Evolutionary conservation across 1,139 yeast genomes (phyloP).

Genomic region (Yamadazyma jaroonii): DNA sequence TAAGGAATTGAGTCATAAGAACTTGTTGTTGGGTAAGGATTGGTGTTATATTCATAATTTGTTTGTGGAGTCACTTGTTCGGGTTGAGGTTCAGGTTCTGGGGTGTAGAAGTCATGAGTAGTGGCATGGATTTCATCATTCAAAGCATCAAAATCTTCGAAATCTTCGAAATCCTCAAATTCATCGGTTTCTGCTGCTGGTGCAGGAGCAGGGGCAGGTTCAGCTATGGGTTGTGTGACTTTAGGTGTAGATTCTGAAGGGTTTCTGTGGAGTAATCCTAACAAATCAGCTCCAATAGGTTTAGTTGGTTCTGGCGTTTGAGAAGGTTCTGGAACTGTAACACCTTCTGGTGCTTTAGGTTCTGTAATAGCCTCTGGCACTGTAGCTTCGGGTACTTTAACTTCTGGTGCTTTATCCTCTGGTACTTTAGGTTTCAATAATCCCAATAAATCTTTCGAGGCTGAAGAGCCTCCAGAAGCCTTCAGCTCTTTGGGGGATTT

Average conservation of each 20-base stretch:
- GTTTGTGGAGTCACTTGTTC: not conserved
- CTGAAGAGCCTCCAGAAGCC: not conserved
- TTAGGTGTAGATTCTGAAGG: not conserved
- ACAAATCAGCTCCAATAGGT: constrained; percentile 7
- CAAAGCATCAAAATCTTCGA: constrained; percentile 27
- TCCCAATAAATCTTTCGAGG: constrained; percentile 19
- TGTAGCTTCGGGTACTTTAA: too few species aligned
- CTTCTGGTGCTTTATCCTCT: too few species aligned
- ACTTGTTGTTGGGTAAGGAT: not conserved
- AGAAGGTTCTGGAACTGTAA: too few species aligned
- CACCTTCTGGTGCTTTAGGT: too few species aligned
- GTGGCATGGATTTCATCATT: constrained; percentile 18
- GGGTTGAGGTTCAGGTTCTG: constrained; percentile 2
- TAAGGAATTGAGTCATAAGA: not conserved
- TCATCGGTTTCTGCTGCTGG: too few species aligned
- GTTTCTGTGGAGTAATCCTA: constrained; percentile 11
- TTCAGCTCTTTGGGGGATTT: constrained; percentile 9
- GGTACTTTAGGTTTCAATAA: constrained; percentile 13
- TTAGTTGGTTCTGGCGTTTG: constrained; percentile 10
- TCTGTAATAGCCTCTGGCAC: too few species aligned
- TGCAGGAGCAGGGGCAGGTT: too few species aligned
- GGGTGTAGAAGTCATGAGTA: constrained; percentile 10
- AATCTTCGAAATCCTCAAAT: constrained; percentile 36
- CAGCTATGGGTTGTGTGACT: too few species aligned
- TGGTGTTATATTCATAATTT: not conserved